phyloP scores from a whole-genome alignment of 1,139 yeast genomes.

The Hyphopichia wangnamkhiaoensis region DNA sequence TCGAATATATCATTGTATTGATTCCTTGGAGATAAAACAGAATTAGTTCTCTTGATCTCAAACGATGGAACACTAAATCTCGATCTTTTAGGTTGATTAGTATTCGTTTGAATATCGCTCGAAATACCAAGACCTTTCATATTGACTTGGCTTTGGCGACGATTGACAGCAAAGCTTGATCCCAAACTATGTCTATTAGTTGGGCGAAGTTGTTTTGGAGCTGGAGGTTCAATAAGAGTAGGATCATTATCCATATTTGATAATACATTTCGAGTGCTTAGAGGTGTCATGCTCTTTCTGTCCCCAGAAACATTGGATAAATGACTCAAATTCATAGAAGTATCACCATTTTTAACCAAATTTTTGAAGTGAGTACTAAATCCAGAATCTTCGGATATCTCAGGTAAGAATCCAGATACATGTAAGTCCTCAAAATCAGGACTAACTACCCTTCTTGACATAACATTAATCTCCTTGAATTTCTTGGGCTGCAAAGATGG shows the following conservation, averaged over 20 bases:
- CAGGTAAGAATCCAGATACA: conserved; percentile 45
- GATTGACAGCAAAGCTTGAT: conserved; percentile 2
- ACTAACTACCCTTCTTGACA: conserved; percentile 44
- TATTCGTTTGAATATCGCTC: conserved; percentile 5
- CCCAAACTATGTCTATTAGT: conserved; percentile 1
- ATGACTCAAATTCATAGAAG: conserved; percentile 17
- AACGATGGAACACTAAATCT: conserved; percentile 46
- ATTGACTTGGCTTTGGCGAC: conserved; percentile 5
- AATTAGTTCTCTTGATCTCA: conserved; percentile 40
- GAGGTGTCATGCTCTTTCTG: conserved; percentile 26
- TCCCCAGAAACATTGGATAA: conserved; percentile 21
- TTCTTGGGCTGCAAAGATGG: conserved; percentile 28
- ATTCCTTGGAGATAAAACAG: conserved; percentile 38
- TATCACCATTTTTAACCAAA: conserved; percentile 22
- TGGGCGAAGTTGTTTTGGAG: conserved; percentile 10
- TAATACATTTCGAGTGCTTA: conserved; percentile 32
- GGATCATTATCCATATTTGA: conserved; percentile 23
- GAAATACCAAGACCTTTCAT: background rate
- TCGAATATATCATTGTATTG: conserved; percentile 46
- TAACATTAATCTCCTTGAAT: conserved; percentile 46
- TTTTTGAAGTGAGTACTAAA: conserved; percentile 39
- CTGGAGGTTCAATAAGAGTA: conserved; percentile 23
- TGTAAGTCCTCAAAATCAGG: conserved; percentile 40
- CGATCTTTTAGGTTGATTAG: conserved; percentile 18
- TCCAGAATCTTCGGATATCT: conserved; percentile 50